These are phyloP conservation scores for Termitomyces sp. DNA, from an alignment of 768 basidiomycete genomes.

Conservation along the genomic window DNA sequence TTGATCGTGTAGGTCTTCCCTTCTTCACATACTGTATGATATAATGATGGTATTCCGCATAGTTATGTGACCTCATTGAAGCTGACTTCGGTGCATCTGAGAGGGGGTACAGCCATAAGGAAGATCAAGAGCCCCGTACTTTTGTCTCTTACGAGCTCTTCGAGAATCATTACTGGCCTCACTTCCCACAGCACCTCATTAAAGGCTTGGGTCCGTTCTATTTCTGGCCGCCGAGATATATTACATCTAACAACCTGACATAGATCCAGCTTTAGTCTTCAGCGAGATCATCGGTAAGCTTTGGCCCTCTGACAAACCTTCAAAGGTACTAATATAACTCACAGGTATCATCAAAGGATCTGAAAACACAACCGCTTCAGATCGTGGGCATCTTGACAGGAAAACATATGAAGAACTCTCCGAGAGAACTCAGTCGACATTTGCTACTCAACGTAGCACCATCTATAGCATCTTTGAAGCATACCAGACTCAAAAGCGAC, in stretches of 20 bases:
- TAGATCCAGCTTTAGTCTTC: constrained; percentile 62
- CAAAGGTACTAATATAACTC: not conserved
- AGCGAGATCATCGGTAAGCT: constrained; percentile 61
- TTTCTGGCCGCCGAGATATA: not conserved
- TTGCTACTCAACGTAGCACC: constrained; percentile 42
- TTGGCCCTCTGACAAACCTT: not conserved
- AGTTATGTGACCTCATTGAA: constrained; percentile 50
- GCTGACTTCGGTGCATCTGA: constrained; percentile 30
- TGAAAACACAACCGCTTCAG: constrained; percentile 38
- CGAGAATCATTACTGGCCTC: constrained; percentile 52
- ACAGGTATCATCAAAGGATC: constrained; percentile 69
- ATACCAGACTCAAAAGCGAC: constrained; percentile 45
- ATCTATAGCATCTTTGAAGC: constrained; percentile 52
- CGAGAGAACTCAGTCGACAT: constrained; percentile 48
- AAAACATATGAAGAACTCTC: constrained; percentile 45
- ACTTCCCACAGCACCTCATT: constrained; percentile 45
- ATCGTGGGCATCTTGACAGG: constrained; percentile 36
- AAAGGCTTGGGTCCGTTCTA: constrained; percentile 48
- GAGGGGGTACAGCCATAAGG: not conserved
- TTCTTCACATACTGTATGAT: not conserved
- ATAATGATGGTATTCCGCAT: not conserved
- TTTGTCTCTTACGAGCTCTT: constrained; percentile 47
- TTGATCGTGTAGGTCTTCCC: constrained; percentile 44
- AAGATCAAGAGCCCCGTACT: constrained; percentile 7
- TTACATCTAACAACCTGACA: not conserved